These are phyloP conservation scores for Bromus sterilis DNA, from an alignment of 176 grass and related monocot genomes.

Conservation along the genomic window DNA sequence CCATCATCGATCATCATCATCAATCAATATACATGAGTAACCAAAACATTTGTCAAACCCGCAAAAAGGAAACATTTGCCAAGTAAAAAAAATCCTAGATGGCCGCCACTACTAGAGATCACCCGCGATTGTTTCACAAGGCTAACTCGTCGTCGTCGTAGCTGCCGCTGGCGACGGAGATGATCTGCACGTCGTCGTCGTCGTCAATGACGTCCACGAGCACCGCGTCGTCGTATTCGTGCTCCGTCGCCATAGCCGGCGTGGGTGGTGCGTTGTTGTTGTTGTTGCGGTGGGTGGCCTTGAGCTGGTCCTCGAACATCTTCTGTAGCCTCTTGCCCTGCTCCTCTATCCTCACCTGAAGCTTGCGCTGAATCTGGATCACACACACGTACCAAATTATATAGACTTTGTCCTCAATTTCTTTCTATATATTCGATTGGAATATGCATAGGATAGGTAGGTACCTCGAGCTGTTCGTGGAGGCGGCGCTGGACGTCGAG, in stretches of 20 bases:
- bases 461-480: constrained; percentile 87
- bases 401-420: constrained; percentile 32
- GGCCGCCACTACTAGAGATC: background rate
- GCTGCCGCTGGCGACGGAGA: background rate
- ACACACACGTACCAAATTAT: background rate
- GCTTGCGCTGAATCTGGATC: constrained; percentile 53
- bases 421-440: too few relatives aligned
- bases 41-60: too few relatives aligned
- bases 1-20: too few relatives aligned
- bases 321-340: constrained; percentile 69
- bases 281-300: too few relatives aligned
- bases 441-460: too few relatives aligned
- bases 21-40: too few relatives aligned
- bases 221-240: background rate
- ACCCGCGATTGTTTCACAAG: background rate
- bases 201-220: constrained; percentile 17
- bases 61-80: background rate
- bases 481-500: constrained; percentile 86
- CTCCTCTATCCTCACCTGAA: constrained; percentile 82
- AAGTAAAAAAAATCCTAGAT: background rate
- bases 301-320: constrained; percentile 84
- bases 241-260: too few relatives aligned
- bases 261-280: too few relatives aligned
- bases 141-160: constrained; percentile 32
- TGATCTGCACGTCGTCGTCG: constrained; percentile 9